A percentile compares a stretch with the other conserved stretches of the same genome.
Evolutionary conservation across 768 basidiomycete species (phyloP).

Genomic region (Auriscalpium orientale): DNA sequence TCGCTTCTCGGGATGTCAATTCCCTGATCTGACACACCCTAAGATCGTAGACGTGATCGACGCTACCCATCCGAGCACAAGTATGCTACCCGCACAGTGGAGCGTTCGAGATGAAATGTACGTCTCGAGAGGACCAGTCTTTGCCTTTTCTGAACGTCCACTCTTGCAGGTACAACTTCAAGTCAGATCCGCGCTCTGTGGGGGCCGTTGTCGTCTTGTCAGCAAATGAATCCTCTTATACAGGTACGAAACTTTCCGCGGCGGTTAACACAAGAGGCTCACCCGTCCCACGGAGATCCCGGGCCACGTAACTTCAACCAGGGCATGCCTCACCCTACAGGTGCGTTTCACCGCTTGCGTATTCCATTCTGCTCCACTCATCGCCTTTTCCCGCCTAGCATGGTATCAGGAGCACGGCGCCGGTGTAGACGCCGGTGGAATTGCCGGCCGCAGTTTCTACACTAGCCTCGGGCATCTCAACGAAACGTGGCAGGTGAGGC

Average conservation of each 20-base stretch:
- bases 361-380: neutral
- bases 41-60: conserved; percentile 34
- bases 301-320: conserved; percentile 49
- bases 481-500: conserved; percentile 65
- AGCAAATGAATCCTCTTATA: conserved; percentile 37
- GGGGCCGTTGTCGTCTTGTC: conserved; percentile 39
- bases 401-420: conserved; percentile 79
- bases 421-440: conserved; percentile 42
- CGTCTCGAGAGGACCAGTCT: conserved; percentile 15
- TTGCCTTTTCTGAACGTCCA: neutral
- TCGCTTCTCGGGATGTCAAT: neutral
- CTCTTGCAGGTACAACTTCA: conserved; percentile 35
- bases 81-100: conserved; percentile 28
- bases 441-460: conserved; percentile 74
- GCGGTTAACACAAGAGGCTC: no score
- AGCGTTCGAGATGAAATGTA: conserved; percentile 32
- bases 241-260: conserved; percentile 18
- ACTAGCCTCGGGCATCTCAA: conserved; percentile 75
- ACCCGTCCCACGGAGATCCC: conserved; percentile 27
- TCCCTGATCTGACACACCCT: neutral
- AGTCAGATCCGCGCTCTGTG: conserved; percentile 36
- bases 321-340: conserved; percentile 73
- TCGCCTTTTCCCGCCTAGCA: conserved; percentile 34
- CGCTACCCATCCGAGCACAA: conserved; percentile 36
- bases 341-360: conserved; percentile 28